phyloP scores from a whole-genome alignment of 805 yeast species.

The Saccharomycopsis capsularis region DNA sequence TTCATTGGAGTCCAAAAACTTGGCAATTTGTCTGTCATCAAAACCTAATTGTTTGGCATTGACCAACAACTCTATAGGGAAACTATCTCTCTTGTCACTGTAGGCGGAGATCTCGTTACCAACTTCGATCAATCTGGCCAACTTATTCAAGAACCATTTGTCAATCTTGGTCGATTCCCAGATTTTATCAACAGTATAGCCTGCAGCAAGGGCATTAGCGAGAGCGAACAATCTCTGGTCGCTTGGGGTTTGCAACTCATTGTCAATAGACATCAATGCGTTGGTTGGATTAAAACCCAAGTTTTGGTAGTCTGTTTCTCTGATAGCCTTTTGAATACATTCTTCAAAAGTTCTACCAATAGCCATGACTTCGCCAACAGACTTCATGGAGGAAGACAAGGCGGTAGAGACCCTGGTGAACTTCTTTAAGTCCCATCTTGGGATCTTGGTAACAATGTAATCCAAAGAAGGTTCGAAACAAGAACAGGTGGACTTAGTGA shows the following conservation, averaged over 20 bases:
- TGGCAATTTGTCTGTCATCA: conserved; percentile 94
- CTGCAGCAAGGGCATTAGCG: conserved; percentile 86
- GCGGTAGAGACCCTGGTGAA: conserved; percentile 85
- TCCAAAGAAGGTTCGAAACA: conserved; percentile 97
- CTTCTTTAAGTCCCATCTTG: conserved; percentile 97
- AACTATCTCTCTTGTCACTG: conserved; percentile 42
- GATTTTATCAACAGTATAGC: conserved; percentile 86
- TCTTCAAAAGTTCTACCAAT: conserved; percentile 97
- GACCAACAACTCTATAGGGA: conserved; percentile 57
- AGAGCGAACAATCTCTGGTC: conserved; percentile 94
- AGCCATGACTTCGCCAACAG: conserved; percentile 98
- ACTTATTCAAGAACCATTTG: conserved; percentile 91
- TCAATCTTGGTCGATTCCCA: conserved; percentile 90
- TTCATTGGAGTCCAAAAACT: conserved; percentile 81
- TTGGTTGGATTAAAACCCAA: conserved; percentile 84
- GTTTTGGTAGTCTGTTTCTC: conserved; percentile 94
- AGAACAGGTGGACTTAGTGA: conserved; percentile 89
- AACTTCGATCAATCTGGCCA: conserved; percentile 65
- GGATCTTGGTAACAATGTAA: conserved; percentile 94
- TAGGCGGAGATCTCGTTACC: conserved; percentile 54
- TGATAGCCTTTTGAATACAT: conserved; percentile 94
- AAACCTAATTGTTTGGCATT: conserved; percentile 96
- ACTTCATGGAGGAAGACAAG: conserved; percentile 91
- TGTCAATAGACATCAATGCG: conserved; percentile 83
- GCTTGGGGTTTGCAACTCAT: conserved; percentile 93